Conservation (phyloP, 768 basidiomycete species). For the Royoungia palumana region DNA sequence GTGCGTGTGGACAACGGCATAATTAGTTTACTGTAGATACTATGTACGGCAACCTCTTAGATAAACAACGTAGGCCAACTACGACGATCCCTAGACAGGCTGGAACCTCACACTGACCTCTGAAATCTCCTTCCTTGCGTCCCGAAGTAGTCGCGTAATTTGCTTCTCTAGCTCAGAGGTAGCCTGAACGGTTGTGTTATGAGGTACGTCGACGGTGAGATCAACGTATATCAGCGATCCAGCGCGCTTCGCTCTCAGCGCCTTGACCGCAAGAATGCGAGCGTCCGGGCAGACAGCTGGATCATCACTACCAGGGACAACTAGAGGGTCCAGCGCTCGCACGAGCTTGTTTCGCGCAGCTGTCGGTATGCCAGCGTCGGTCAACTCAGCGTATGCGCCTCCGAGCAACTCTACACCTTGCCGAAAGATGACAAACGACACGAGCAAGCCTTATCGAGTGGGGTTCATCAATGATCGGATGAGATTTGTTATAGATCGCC, state of each 20-base stretch:
- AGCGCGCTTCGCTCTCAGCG: constrained; percentile 70
- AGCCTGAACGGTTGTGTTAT: constrained; percentile 52
- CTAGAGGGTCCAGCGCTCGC: constrained; percentile 54
- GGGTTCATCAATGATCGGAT: constrained; percentile 7
- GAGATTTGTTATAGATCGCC: not conserved
- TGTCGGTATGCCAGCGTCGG: constrained; percentile 74
- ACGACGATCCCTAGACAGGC: constrained; percentile 35
- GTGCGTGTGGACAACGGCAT: no score
- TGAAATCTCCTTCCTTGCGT: constrained; percentile 59
- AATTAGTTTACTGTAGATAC: no score
- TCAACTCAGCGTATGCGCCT: constrained; percentile 76
- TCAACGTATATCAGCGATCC: constrained; percentile 85
- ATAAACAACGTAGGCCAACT: not conserved
- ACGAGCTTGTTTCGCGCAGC: constrained; percentile 52
- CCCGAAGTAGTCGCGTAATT: constrained; percentile 55
- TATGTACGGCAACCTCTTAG: no score
- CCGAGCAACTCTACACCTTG: constrained; percentile 69
- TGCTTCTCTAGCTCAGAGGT: constrained; percentile 57
- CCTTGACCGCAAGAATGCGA: constrained; percentile 43
- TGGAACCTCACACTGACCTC: constrained; percentile 70
- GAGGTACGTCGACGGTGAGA: constrained; percentile 69
- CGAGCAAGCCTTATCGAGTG: constrained; percentile 59
- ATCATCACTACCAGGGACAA: constrained; percentile 31
- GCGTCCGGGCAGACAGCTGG: constrained; percentile 2
- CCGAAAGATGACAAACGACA: constrained; percentile 84